These are phyloP conservation scores for Phylloporus rhodoxanthus DNA, from an alignment of 768 basidiomycete genomes.

Conservation along the genomic window DNA sequence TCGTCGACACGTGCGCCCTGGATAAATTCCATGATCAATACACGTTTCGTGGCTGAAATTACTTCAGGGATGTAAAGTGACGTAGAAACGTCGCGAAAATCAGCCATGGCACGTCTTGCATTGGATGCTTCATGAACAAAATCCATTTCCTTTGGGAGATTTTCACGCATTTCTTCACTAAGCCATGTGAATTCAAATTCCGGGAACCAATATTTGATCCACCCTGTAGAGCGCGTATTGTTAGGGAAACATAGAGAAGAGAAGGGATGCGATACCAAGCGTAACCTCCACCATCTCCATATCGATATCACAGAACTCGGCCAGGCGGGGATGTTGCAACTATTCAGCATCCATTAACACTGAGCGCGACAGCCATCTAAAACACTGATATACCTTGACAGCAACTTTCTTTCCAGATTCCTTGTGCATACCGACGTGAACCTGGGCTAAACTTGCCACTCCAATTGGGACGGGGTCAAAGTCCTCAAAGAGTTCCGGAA, in stretches of 20 bases:
- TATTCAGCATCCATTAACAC: slow-evolving; percentile 22
- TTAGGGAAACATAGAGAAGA: neutral
- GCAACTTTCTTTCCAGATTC: slow-evolving; percentile 73
- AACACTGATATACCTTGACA: slow-evolving; percentile 56
- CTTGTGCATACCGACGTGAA: slow-evolving; percentile 76
- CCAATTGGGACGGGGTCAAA: slow-evolving; percentile 89
- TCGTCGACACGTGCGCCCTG: slow-evolving; percentile 87
- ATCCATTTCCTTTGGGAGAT: slow-evolving; percentile 91
- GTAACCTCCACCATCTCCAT: slow-evolving; percentile 79
- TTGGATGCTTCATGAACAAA: slow-evolving; percentile 88
- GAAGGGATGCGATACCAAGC: slow-evolving; percentile 40
- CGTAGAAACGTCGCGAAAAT: slow-evolving; percentile 66
- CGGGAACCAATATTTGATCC: slow-evolving; percentile 91
- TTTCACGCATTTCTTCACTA: slow-evolving; percentile 89
- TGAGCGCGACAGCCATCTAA: neutral
- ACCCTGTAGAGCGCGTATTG: slow-evolving; percentile 37
- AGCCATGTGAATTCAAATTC: slow-evolving; percentile 95
- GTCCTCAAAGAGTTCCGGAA: slow-evolving; percentile 74
- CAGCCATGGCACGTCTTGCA: slow-evolving; percentile 58
- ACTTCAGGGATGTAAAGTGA: slow-evolving; percentile 88
- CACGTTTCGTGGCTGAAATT: slow-evolving; percentile 72
- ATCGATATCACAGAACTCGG: slow-evolving; percentile 89
- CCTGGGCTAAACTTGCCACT: slow-evolving; percentile 94
- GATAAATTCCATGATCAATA: slow-evolving; percentile 93
- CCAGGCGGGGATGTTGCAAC: slow-evolving; percentile 90